These are phyloP conservation scores for Tribonema minus DNA, from an alignment of 108 stramenopile genomes.

Conservation along the genomic window DNA sequence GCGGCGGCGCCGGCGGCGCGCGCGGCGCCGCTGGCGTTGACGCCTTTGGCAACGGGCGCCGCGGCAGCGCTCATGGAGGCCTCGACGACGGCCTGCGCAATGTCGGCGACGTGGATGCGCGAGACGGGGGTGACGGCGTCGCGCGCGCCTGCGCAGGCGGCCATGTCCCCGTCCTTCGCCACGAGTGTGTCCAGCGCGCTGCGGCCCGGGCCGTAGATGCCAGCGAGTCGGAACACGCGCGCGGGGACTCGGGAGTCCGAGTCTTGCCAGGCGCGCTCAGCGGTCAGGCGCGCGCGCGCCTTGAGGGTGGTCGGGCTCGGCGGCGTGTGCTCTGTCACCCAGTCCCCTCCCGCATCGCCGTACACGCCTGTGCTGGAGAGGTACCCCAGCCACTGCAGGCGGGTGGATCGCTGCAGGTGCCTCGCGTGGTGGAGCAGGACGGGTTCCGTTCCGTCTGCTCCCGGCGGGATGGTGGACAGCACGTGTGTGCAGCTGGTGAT, in stretches of 20 bases:
- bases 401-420: neutral
- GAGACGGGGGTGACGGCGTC: slow-evolving; percentile 43
- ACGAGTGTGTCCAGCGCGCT: slow-evolving; percentile 43
- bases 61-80: no score
- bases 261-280: slow-evolving; percentile 38
- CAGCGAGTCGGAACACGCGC: slow-evolving; percentile 51
- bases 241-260: neutral
- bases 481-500: slow-evolving; percentile 18
- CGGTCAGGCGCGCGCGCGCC: slow-evolving; percentile 33
- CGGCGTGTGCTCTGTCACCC: slow-evolving; percentile 48
- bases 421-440: neutral
- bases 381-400: slow-evolving; percentile 49
- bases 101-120: slow-evolving; percentile 50
- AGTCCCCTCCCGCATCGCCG: slow-evolving; percentile 47
- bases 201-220: slow-evolving; percentile 52
- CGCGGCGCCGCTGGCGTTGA: no score
- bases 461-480: slow-evolving; percentile 41
- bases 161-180: slow-evolving; percentile 1
- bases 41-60: no score
- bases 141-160: neutral
- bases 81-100: slow-evolving; percentile 19
- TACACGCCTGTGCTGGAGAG: slow-evolving; percentile 54
- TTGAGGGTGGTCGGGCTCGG: slow-evolving; percentile 36
- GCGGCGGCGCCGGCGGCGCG: no score
- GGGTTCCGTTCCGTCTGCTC: neutral